phyloP scores from a whole-genome alignment of 306 rosid genomes.

The Crotalaria pallida region DNA sequence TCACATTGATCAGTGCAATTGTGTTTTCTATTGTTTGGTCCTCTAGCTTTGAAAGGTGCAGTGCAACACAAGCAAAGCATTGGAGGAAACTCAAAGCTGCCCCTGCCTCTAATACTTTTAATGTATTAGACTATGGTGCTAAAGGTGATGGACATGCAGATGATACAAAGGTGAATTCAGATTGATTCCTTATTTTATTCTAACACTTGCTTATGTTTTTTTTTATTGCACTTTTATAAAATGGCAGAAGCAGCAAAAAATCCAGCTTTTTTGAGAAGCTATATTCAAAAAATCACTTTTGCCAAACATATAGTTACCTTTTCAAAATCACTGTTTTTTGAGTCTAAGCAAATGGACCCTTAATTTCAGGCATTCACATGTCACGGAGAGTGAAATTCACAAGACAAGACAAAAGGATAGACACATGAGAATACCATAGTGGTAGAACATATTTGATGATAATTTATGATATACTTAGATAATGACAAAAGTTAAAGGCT shows the following conservation, averaged over 20 bases:
- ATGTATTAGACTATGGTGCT: slow-evolving; percentile 66
- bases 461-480: not conserved
- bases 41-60: slow-evolving; percentile 35
- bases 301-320: too few relatives aligned
- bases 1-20: slow-evolving; percentile 28
- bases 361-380: too few relatives aligned
- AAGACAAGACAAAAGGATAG: not conserved
- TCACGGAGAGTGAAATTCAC: not conserved
- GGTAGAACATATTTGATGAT: not conserved
- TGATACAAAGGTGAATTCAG: slow-evolving; percentile 57
- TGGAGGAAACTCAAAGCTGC: slow-evolving; percentile 37
- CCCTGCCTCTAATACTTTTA: slow-evolving; percentile 33
- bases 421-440: not conserved
- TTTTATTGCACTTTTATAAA: too few relatives aligned
- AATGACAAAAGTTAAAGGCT: slow-evolving; percentile 4
- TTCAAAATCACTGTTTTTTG: too few relatives aligned
- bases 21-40: slow-evolving; percentile 19
- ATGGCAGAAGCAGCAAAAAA: too few relatives aligned
- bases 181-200: not conserved
- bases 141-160: slow-evolving; percentile 79
- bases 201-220: too few relatives aligned
- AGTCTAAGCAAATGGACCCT: too few relatives aligned
- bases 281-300: too few relatives aligned
- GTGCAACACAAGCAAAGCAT: slow-evolving; percentile 30
- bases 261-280: too few relatives aligned